These are phyloP conservation scores for Penicillium psychrosexuale DNA, from an alignment of 2,329 filamentous ascomycete genomes.

Conservation along the genomic window DNA sequence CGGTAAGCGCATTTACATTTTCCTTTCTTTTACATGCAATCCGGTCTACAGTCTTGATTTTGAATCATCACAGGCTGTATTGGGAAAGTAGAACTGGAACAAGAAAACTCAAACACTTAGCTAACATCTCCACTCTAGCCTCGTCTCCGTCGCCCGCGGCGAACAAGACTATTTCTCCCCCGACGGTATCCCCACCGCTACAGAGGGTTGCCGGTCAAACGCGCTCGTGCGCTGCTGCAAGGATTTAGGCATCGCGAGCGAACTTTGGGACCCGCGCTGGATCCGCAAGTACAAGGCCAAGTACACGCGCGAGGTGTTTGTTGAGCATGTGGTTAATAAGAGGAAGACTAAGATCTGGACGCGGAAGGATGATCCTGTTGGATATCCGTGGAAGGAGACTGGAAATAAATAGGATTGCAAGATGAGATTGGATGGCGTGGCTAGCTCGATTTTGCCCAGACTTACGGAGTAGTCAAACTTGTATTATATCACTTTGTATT, in stretches of 20 bases:
- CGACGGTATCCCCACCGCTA: constrained; percentile 87
- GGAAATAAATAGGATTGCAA: constrained; percentile 19
- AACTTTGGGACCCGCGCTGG: constrained; percentile 94
- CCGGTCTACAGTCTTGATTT: not conserved
- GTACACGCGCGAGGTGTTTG: constrained; percentile 76
- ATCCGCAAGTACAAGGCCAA: constrained; percentile 77
- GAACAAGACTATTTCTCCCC: constrained; percentile 91
- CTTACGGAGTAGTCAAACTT: not conserved
- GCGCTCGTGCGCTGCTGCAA: constrained; percentile 98
- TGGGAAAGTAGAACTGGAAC: not conserved
- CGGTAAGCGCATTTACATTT: constrained; percentile 53
- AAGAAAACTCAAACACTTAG: not conserved
- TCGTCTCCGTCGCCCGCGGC: constrained; percentile 87
- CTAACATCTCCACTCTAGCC: constrained; percentile 50
- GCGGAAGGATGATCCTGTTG: constrained; percentile 74
- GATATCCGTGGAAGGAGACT: constrained; percentile 60
- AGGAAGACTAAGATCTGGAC: constrained; percentile 86
- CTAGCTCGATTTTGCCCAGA: not conserved
- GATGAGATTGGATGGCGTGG: not conserved
- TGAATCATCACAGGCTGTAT: too few species aligned
- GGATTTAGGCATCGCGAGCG: constrained; percentile 88
- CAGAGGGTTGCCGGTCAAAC: constrained; percentile 96
- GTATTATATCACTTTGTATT: not conserved
- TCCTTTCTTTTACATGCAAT: not conserved
- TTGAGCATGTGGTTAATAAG: constrained; percentile 82